Conservation (phyloP, 2,329 filamentous ascomycete species). For the Fusarium decemcellulare region DNA sequence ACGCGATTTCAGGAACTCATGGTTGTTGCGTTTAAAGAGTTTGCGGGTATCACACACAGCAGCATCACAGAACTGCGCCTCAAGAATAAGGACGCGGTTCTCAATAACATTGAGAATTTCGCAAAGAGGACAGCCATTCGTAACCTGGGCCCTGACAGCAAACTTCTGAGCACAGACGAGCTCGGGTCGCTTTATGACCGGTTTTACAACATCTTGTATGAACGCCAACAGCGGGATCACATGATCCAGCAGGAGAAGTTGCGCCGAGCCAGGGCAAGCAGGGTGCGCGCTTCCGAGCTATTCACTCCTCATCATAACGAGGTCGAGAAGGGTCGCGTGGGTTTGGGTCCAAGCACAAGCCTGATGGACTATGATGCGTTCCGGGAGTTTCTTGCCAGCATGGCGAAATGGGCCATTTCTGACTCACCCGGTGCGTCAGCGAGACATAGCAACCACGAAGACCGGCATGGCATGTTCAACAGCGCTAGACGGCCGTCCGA, state of each 20-base stretch:
- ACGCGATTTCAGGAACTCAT: slow-evolving; percentile 98
- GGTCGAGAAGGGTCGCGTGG: slow-evolving; percentile 88
- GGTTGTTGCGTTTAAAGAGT: slow-evolving; percentile 99
- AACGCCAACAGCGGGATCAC: slow-evolving; percentile 86
- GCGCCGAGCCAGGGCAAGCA: slow-evolving; percentile 73
- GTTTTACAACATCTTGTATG: slow-evolving; percentile 93
- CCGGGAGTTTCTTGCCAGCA: slow-evolving; percentile 90
- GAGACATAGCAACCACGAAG: slow-evolving; percentile 61
- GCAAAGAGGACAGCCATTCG: slow-evolving; percentile 96
- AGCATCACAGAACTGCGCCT: slow-evolving; percentile 90
- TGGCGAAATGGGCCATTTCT: slow-evolving; percentile 93
- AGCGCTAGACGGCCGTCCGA: slow-evolving; percentile 66
- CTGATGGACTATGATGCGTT: slow-evolving; percentile 99
- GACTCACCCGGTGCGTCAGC: slow-evolving; percentile 77
- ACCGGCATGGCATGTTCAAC: slow-evolving; percentile 72
- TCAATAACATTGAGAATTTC: slow-evolving; percentile 97
- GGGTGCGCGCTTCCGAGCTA: slow-evolving; percentile 55
- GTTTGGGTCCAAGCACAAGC: slow-evolving; percentile 88
- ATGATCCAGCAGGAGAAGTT: slow-evolving; percentile 84
- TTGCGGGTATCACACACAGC: slow-evolving; percentile 93
- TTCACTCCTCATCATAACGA: slow-evolving; percentile 60
- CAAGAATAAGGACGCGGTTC: slow-evolving; percentile 93
- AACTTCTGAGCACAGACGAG: slow-evolving; percentile 87
- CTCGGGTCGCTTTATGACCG: slow-evolving; percentile 92
- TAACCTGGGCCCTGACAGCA: slow-evolving; percentile 96